Base-by-base conservation (phyloP, 192 early-diverging fungal species). In the Umbelopsis vinacea region DNA sequence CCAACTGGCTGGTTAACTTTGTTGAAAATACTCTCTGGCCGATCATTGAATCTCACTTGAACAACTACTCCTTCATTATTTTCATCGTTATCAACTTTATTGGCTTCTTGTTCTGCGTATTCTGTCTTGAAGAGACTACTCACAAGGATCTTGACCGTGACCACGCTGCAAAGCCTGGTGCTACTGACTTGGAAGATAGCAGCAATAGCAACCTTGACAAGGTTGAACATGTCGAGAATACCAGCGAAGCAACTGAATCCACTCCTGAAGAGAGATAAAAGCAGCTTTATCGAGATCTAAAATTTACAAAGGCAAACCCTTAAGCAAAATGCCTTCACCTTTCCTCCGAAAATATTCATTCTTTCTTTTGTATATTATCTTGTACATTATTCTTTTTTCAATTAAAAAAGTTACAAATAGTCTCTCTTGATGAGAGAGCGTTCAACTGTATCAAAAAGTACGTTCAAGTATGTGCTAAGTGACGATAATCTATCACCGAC, bases 61-160 rank as follows among this genome's bases (percentile, higher is more conserved):
- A 73, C 10, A 55, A 76, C 21, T 79, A 74, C 5, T 78, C 77
- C 22, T 91, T 91, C 68, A 84, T 91, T 68, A 81, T 94, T 71
- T 96, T 94, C 77, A 83, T 87, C 67, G 83, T 84, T 6, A 78
- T 93, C 77, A 89, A 90, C 55, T 78, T 87, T 67, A 76, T 82
- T 14, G 88, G 88, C 9, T 84, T 89, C 69, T 43, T 86, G n/a
- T 94, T 94, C 75, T 84, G 91, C 14, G 83, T 84, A 60, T 67
- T 85, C 63, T 90, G 88, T 71, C 85, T 96, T n/a, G 93, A 93
- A 11, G 95, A 95, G 85, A 94, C 92, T 40, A 91, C 76, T 24
- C 72, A 72, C 46, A 68, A 66, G 46, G 71, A 72, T 53, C 46
- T 77, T 23, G 76, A 77, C 60, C 45, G 52, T 54, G 45, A 69